Conservation (phyloP, 208 protist species). For the Zelonia costaricensis region DNA sequence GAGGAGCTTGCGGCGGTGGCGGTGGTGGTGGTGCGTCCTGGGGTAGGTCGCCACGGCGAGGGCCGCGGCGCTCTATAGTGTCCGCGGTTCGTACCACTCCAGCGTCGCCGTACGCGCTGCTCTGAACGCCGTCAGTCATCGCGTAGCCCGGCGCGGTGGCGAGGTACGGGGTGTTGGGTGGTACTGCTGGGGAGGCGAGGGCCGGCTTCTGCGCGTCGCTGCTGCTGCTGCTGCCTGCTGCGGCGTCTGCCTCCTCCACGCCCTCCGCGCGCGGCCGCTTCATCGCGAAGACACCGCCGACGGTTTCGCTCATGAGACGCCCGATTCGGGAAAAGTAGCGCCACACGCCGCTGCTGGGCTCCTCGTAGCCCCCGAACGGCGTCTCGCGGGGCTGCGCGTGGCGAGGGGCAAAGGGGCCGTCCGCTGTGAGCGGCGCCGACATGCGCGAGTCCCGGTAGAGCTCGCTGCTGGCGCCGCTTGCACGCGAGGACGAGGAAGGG, state of each 20-base stretch:
- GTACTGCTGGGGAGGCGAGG: slow-evolving; percentile 2
- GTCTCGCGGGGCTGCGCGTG: slow-evolving; percentile 1
- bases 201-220: neutral
- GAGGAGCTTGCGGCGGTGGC: neutral
- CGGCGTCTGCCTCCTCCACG: neutral
- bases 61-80: slow-evolving; percentile 13
- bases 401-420: neutral
- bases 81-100: too few species aligned
- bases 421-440: too few species aligned
- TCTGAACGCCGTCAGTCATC: too few species aligned
- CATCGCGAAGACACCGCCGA: slow-evolving; percentile 21
- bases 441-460: neutral
- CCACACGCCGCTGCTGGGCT: too few species aligned
- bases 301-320: slow-evolving; percentile 16
- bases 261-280: neutral
- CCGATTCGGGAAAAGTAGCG: slow-evolving; percentile 18
- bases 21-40: neutral
- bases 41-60: neutral
- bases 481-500: neutral
- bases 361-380: neutral
- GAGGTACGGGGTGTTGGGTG: slow-evolving; percentile 17
- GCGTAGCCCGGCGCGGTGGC: neutral
- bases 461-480: neutral
- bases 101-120: too few species aligned
- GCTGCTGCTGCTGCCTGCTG: neutral